These are phyloP conservation scores for Asclepias syriaca DNA, from an alignment of 257 asterid species.

Conservation along the genomic window DNA sequence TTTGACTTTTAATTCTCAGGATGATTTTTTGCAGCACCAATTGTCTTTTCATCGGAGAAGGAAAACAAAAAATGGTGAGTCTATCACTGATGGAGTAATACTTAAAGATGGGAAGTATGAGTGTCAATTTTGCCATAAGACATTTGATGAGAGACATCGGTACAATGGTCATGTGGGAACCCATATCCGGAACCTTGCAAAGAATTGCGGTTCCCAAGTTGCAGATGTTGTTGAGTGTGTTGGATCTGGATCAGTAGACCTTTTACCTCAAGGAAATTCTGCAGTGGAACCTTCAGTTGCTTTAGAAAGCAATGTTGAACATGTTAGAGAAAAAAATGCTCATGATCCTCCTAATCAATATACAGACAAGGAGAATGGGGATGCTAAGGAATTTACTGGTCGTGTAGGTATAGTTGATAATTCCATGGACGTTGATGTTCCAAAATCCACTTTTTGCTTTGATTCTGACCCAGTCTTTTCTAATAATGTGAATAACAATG, in stretches of 20 bases:
- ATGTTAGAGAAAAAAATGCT: constrained; percentile 14
- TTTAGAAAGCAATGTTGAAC: constrained; percentile 13
- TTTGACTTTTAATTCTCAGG: constrained; percentile 34
- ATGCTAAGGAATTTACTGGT: constrained; percentile 16
- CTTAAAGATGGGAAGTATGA: constrained; percentile 59
- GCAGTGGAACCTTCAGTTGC: constrained; percentile 22
- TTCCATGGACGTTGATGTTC: constrained; percentile 19
- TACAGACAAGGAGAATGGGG: constrained; percentile 27
- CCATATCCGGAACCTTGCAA: constrained; percentile 54
- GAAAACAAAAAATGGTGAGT: constrained; percentile 36
- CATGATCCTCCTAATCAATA: constrained; percentile 15
- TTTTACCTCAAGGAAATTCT: constrained; percentile 27
- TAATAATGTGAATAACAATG: constrained; percentile 17
- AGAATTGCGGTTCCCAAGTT: constrained; percentile 30
- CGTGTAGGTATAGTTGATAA: constrained; percentile 21
- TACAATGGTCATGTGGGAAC: constrained; percentile 71
- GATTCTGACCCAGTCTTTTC: constrained; percentile 21
- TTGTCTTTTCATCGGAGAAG: constrained; percentile 45
- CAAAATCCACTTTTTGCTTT: constrained; percentile 20
- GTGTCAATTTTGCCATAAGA: constrained; percentile 68
- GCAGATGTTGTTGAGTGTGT: constrained; percentile 14
- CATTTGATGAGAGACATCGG: constrained; percentile 50
- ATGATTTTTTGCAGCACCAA: constrained; percentile 47
- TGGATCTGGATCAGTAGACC: constrained; percentile 22
- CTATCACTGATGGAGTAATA: constrained; percentile 61